A percentile compares a stretch with the other conserved stretches of the same genome.
Conservation (phyloP, 257 asterid species). For the Penstemon newberryi region DNA sequence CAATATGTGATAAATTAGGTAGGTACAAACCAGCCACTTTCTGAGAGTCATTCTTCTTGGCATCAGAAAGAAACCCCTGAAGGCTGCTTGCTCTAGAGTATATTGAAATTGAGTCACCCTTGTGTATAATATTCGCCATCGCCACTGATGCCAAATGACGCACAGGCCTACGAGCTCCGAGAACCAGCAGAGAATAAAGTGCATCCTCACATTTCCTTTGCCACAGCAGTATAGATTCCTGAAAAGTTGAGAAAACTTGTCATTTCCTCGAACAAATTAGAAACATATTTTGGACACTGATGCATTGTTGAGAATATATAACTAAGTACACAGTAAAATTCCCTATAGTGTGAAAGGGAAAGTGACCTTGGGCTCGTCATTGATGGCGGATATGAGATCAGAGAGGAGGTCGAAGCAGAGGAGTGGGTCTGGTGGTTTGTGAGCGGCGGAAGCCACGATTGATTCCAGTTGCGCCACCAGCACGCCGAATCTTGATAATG, state of each 20-base stretch:
- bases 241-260: slow-evolving; percentile 26
- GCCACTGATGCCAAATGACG: slow-evolving; percentile 95
- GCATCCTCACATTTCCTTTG: slow-evolving; percentile 98
- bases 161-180: slow-evolving; percentile 95
- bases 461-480: slow-evolving; percentile 98
- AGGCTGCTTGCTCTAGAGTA: slow-evolving; percentile 98
- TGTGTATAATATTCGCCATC: slow-evolving; percentile 79
- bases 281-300: neutral
- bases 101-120: slow-evolving; percentile 86
- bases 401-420: slow-evolving; percentile 95
- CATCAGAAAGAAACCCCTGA: slow-evolving; percentile 96
- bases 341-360: neutral
- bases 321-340: neutral
- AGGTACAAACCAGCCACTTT: slow-evolving; percentile 80
- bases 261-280: neutral
- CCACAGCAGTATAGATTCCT: slow-evolving; percentile 79
- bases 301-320: slow-evolving; percentile 16
- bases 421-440: slow-evolving; percentile 89
- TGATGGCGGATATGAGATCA: slow-evolving; percentile 85
- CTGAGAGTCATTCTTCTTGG: slow-evolving; percentile 78
- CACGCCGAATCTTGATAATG: slow-evolving; percentile 84
- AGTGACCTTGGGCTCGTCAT: slow-evolving; percentile 79
- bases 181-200: slow-evolving; percentile 78
- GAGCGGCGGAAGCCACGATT: slow-evolving; percentile 85
- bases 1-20: slow-evolving; percentile 19